Conservation (phyloP, 805 yeast genomes). For the Debaryomyces prosopidis region DNA sequence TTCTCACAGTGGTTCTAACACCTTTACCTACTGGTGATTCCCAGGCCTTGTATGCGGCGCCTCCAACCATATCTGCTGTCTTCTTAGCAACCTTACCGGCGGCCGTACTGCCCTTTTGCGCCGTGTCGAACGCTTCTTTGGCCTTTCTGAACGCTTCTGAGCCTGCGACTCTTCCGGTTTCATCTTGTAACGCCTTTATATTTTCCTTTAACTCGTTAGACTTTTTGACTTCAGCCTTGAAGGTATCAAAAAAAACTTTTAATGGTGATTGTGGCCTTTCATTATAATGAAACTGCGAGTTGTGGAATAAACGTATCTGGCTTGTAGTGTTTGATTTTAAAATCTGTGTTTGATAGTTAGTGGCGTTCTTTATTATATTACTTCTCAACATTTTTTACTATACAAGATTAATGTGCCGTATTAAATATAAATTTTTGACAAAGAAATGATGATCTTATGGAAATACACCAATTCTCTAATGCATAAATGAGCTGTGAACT, state of each 20-base stretch:
- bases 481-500: background rate
- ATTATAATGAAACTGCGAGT: slow-evolving; percentile 11
- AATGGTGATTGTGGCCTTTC: slow-evolving; percentile 67
- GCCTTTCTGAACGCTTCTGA: slow-evolving; percentile 92
- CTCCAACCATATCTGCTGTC: slow-evolving; percentile 94
- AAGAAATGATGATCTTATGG: too few species aligned
- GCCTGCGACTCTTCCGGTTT: slow-evolving; percentile 91
- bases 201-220: slow-evolving; percentile 86
- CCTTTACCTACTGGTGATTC: slow-evolving; percentile 89
- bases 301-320: slow-evolving; percentile 17
- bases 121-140: slow-evolving; percentile 84
- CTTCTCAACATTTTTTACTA: slow-evolving; percentile 6
- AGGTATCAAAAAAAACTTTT: slow-evolving; percentile 91
- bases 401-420: background rate
- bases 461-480: background rate
- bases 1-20: slow-evolving; percentile 81
- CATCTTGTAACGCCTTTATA: slow-evolving; percentile 92
- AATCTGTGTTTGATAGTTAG: background rate
- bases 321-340: background rate
- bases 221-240: slow-evolving; percentile 87
- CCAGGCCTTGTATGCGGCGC: slow-evolving; percentile 90
- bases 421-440: background rate
- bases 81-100: slow-evolving; percentile 73
- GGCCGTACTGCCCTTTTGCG: slow-evolving; percentile 70
- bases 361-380: slow-evolving; percentile 5